These are phyloP conservation scores for Podochytrium sp. DNA, from an alignment of 192 early-diverging fungal species.

Conservation along the genomic window DNA sequence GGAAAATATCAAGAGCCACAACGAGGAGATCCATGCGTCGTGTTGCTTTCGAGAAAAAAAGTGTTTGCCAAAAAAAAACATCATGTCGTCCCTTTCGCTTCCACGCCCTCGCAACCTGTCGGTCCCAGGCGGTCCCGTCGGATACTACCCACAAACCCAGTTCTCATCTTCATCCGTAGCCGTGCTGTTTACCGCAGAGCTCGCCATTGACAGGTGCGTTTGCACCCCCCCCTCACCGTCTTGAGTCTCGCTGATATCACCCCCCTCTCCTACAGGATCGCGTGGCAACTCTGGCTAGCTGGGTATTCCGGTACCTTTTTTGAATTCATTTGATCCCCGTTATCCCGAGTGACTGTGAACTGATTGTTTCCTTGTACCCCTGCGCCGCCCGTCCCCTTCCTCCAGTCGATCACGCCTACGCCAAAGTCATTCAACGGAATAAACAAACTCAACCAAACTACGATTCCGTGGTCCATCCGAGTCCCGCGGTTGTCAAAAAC, in stretches of 20 bases:
- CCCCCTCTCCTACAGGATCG: not conserved
- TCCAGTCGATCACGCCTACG: constrained; percentile 38
- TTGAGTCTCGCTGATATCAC: not conserved
- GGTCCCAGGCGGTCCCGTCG: not conserved
- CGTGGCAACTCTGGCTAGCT: constrained; percentile 24
- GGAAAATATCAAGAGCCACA: constrained; percentile 23
- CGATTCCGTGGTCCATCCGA: not conserved
- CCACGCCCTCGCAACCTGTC: not conserved
- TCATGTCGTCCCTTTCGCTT: not conserved
- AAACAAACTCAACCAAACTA: not conserved
- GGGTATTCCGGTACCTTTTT: not conserved
- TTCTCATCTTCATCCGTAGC: not conserved
- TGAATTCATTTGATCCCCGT: no score
- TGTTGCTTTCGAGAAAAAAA: not conserved
- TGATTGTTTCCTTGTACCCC: no score
- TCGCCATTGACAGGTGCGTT: constrained; percentile 32
- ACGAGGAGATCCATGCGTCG: not conserved
- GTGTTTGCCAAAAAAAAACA: not conserved
- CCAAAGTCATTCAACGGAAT: constrained; percentile 4
- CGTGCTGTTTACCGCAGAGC: constrained; percentile 2
- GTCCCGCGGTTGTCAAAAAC: constrained; percentile 28
- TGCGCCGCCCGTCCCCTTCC: not conserved
- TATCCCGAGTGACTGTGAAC: no score
- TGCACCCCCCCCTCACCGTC: no score
- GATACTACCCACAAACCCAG: not conserved